Conservation (phyloP, 1,284 basidiomycete genomes). For the Trichosporon asahii region DNA sequence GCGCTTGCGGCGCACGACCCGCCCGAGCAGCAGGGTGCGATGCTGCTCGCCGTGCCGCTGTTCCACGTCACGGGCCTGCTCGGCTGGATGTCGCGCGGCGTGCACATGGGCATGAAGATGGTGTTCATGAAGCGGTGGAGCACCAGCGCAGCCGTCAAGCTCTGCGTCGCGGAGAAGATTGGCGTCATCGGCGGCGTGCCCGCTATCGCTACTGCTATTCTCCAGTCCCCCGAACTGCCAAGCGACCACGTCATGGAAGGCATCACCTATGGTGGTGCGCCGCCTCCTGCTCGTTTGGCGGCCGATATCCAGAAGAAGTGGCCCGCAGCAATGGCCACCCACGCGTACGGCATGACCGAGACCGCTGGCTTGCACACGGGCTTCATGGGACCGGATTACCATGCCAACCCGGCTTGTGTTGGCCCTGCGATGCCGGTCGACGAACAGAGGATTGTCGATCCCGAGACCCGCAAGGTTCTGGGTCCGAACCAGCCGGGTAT, state of each 20-base stretch:
- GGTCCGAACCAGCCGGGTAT: conserved; percentile 31
- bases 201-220: conserved; percentile 37
- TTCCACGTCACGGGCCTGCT: conserved; percentile 49
- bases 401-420: conserved; percentile 19
- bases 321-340: conserved; percentile 30
- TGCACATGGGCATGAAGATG: conserved; percentile 40
- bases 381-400: conserved; percentile 40
- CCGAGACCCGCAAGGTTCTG: conserved; percentile 27
- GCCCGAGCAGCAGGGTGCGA: conserved; percentile 28
- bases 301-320: conserved; percentile 36
- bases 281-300: conserved; percentile 38
- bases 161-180: conserved; percentile 36
- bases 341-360: conserved; percentile 49
- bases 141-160: conserved; percentile 32
- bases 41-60: conserved; percentile 44
- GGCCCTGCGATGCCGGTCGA: conserved; percentile 41
- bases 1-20: conserved; percentile 21
- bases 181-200: conserved; percentile 46
- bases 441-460: conserved; percentile 38
- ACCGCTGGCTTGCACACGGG: conserved; percentile 43
- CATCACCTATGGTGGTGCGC: conserved; percentile 46
- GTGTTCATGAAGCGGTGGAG: conserved; percentile 41
- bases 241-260: conserved; percentile 32
- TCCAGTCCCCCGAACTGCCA: conserved; percentile 38
- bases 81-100: conserved; percentile 41